These are phyloP conservation scores for Zygosaccharomyces lentus DNA, from an alignment of 805 yeast species.

Conservation along the genomic window DNA sequence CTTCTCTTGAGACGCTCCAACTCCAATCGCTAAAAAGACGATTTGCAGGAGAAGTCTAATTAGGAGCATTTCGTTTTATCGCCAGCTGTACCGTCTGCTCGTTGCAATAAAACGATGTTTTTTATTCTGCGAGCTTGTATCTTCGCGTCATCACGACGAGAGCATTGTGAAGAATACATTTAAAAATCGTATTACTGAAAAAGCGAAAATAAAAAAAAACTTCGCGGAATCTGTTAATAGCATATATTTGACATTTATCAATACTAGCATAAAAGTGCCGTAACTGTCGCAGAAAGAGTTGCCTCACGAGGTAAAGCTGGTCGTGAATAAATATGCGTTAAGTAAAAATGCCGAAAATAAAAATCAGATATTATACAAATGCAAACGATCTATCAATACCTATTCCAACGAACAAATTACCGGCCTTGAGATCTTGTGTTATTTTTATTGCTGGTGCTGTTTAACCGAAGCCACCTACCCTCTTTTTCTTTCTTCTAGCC, in stretches of 20 bases:
- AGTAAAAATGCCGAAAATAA: too few relatives aligned
- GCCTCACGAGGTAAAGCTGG: too few relatives aligned
- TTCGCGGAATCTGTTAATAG: too few relatives aligned
- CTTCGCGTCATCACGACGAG: neutral
- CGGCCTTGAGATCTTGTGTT: neutral
- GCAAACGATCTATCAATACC: neutral
- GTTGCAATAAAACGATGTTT: neutral
- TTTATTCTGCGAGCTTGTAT: neutral
- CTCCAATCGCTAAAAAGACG: conserved; percentile 1
- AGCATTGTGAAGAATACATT: neutral
- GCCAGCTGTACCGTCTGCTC: neutral
- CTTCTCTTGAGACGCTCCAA: neutral
- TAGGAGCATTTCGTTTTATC: conserved; percentile 7
- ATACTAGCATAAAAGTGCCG: too few relatives aligned
- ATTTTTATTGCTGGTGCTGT: neutral
- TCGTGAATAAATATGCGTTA: too few relatives aligned
- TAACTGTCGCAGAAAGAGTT: too few relatives aligned
- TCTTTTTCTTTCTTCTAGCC: conserved; percentile 37
- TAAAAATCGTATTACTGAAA: neutral
- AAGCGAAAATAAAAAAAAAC: too few relatives aligned
- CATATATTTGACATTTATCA: too few relatives aligned
- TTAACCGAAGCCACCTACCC: conserved; percentile 48
- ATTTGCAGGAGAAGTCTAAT: conserved; percentile 1
- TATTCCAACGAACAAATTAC: neutral
- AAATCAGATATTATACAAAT: neutral